Percentiles rank a stretch among this genome's conserved stretches.
Evolutionary conservation across 495 filamentous ascomycete species (phyloP).

Genomic region (Tuber aestivum): DNA sequence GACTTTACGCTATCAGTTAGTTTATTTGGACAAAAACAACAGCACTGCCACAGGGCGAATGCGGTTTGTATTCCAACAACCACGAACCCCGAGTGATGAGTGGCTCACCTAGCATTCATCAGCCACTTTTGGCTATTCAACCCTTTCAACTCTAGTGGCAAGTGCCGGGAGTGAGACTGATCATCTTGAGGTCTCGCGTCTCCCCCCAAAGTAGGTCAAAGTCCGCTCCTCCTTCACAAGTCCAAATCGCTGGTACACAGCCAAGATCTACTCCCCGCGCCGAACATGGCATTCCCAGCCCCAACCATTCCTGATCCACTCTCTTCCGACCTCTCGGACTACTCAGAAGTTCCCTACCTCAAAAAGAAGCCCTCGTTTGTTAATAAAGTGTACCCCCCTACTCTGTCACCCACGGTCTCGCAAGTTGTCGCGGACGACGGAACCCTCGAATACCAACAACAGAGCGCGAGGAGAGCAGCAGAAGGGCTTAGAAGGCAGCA

Average conservation of each 20-base stretch:
- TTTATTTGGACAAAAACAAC: background rate
- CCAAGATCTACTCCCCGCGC: background rate
- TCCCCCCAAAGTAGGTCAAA: background rate
- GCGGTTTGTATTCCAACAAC: background rate
- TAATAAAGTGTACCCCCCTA: conserved; percentile 12
- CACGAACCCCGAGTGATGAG: background rate
- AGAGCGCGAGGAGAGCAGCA: conserved; percentile 14
- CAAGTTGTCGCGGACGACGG: background rate
- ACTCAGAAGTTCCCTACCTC: conserved; percentile 17
- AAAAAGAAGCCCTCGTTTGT: conserved; percentile 7
- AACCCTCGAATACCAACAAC: conserved; percentile 1
- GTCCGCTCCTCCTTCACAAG: background rate
- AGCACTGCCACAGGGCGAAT: background rate
- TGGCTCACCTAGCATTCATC: background rate
- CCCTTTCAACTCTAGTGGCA: background rate
- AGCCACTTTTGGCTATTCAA: background rate
- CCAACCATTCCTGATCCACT: conserved; percentile 26
- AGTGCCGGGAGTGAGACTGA: background rate
- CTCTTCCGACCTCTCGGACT: conserved; percentile 15
- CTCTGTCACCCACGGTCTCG: conserved; percentile 10
- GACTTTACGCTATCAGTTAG: no score
- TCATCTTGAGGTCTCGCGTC: background rate
- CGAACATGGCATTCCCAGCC: conserved; percentile 22
- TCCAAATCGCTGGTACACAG: background rate
- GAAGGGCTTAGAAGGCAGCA: conserved; percentile 6